A percentile compares a stretch with the other conserved stretches of the same genome.
These are phyloP conservation scores for Camelina neglecta DNA, from an alignment of 345 rosid species.

Conservation along the genomic window DNA sequence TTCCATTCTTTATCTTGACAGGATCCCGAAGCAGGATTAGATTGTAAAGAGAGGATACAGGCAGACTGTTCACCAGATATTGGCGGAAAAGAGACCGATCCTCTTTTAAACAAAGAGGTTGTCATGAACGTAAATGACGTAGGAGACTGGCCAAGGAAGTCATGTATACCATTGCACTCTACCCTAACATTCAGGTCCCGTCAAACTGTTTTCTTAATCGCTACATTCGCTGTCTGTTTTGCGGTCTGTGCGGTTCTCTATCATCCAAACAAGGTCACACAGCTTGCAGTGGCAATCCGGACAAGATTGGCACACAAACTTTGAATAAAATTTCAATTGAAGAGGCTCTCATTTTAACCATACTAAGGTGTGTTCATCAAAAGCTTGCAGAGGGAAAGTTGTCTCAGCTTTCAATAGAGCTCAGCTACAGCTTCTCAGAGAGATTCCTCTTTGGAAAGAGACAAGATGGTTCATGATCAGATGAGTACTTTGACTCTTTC, in stretches of 20 bases:
- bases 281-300: conserved; percentile 70
- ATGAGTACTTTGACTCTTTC: conserved; percentile 1
- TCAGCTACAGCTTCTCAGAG: conserved; percentile 29
- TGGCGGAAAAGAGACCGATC: conserved; percentile 47
- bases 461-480: conserved; percentile 27
- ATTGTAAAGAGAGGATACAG: conserved; percentile 32
- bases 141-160: conserved; percentile 53
- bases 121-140: conserved; percentile 52
- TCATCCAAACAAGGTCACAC: conserved; percentile 76
- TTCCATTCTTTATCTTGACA: conserved; percentile 37
- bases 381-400: conserved; percentile 29
- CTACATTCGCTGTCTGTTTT: conserved; percentile 62
- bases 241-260: conserved; percentile 69
- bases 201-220: conserved; percentile 51
- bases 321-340: not conserved
- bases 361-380: not conserved
- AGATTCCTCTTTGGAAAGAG: conserved; percentile 26
- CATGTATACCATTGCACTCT: conserved; percentile 46
- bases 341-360: conserved; percentile 17
- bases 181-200: conserved; percentile 48
- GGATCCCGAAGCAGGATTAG: conserved; percentile 52
- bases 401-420: conserved; percentile 29
- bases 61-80: conserved; percentile 27
- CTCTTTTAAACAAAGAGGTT: conserved; percentile 60
- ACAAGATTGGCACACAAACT: conserved; percentile 54